phyloP scores from a whole-genome alignment of 1,284 basidiomycete genomes.

The Rhodotorula sp. region DNA sequence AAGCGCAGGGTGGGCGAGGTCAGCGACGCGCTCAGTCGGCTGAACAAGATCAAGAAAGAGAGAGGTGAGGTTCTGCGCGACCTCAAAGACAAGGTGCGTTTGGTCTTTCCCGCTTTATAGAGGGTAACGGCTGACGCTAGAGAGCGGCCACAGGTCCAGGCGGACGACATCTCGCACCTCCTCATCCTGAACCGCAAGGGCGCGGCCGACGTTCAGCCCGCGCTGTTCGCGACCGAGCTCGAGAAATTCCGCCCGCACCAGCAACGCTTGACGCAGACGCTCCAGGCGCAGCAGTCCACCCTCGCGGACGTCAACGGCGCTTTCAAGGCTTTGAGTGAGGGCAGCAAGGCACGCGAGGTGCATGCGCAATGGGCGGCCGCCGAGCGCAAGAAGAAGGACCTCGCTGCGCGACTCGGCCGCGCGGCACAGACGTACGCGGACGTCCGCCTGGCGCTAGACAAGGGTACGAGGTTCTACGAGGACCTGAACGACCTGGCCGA shows the following conservation, averaged over 20 bases:
- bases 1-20: conserved; percentile 71
- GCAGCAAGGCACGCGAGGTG: conserved; percentile 68
- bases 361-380: conserved; percentile 77
- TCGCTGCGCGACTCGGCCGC: conserved; percentile 67
- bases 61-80: conserved; percentile 84
- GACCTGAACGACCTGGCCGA: conserved; percentile 71
- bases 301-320: conserved; percentile 69
- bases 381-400: conserved; percentile 73
- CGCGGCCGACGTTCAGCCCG: conserved; percentile 71
- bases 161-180: conserved; percentile 93
- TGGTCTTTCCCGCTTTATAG: not conserved
- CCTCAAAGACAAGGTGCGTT: conserved; percentile 80
- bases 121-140: not conserved
- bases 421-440: conserved; percentile 84
- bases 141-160: conserved; percentile 69
- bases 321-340: conserved; percentile 71
- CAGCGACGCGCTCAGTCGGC: conserved; percentile 69
- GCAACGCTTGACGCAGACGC: conserved; percentile 71
- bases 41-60: conserved; percentile 82
- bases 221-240: conserved; percentile 86
- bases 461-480: conserved; percentile 83
- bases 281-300: conserved; percentile 71
- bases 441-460: conserved; percentile 80
- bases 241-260: conserved; percentile 95
- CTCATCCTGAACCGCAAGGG: conserved; percentile 82